Base-by-base conservation (phyloP, 345 rosid genomes). In the Cardamine resedifolia region DNA sequence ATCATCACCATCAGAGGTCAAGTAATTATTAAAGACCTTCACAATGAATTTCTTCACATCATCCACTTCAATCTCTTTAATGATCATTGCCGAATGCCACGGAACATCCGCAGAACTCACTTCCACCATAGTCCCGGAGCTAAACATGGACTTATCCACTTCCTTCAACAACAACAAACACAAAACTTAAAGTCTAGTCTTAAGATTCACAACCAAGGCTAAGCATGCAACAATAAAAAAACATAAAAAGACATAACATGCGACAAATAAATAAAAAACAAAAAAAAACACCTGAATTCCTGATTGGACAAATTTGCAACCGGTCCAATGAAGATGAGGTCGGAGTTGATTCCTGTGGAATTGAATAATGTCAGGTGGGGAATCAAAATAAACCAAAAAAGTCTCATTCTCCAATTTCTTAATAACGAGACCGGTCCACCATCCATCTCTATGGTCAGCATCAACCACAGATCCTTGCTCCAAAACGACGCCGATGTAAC, bases 391-490 rank as follows among this genome's bases (percentile, higher is more conserved):
- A 78, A 85, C 84, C 72, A 71, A 56, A 27, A 64, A 82, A 20
- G 69, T 82, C 0, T 70, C 81, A 18, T 64, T 27, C 1, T 75
- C 80, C 11, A 78, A 57, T 52, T 77, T 72, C 81, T 83, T 81
- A 50, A 80, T 69, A 18, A 85, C 76, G 24, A 84, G 53, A 44
- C 94, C 94, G 18, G 75, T 79, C 87, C 91, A 82, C 89, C 89
- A 87, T 1, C 86, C 83, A 50, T 79, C 77, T 58, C 51, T 76
- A 26, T 73, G 74, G 53, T 67, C 24, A 1, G 81, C 87, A 49
- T 85, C 83, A 3, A 87, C 88, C 11, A 72, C 36, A 11, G 79
- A 81, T 10, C 75, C 70, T 23, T 55, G 58, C 50, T 74, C 80
- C 14, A 82, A 72, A 14, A 16, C 56, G 14, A 28, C 34, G 2